These are phyloP conservation scores for Phoma herbarum DNA, from an alignment of 2,329 filamentous ascomycete genomes.

Conservation along the genomic window DNA sequence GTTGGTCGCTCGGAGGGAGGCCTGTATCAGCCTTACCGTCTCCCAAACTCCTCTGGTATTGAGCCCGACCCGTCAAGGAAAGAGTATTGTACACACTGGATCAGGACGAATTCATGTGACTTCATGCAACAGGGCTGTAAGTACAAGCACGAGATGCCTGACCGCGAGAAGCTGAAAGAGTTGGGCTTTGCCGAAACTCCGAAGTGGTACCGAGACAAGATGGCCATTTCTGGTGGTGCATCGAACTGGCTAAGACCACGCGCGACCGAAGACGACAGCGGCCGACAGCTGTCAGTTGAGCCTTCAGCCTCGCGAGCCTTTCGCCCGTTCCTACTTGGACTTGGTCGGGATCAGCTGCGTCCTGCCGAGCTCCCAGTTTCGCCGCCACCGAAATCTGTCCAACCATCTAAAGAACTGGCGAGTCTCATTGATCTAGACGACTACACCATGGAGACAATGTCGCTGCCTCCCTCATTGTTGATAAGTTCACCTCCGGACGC, in stretches of 20 bases:
- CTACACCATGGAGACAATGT: neutral
- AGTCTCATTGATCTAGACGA: conserved; percentile 11
- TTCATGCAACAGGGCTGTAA: conserved; percentile 75
- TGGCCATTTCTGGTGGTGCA: conserved; percentile 30
- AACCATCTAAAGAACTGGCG: neutral
- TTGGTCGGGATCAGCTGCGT: neutral
- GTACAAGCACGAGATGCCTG: conserved; percentile 91
- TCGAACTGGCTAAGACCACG: conserved; percentile 40
- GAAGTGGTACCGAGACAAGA: conserved; percentile 64
- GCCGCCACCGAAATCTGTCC: too few relatives aligned
- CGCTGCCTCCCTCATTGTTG: neutral
- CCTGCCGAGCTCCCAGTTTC: neutral
- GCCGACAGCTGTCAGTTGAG: conserved; percentile 1
- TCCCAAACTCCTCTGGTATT: conserved; percentile 43
- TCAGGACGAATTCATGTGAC: conserved; percentile 83
- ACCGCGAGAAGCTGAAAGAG: conserved; percentile 66
- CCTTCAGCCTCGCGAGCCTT: conserved; percentile 13
- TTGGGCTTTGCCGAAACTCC: conserved; percentile 71
- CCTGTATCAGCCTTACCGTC: conserved; percentile 25
- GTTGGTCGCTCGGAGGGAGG: conserved; percentile 37
- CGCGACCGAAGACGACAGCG: conserved; percentile 16
- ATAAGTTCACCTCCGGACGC: neutral
- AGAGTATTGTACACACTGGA: conserved; percentile 88
- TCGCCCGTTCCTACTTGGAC: neutral
- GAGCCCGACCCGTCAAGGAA: conserved; percentile 64